phyloP scores from a whole-genome alignment of 306 rosid genomes.

The Astragalus membranaceus region DNA sequence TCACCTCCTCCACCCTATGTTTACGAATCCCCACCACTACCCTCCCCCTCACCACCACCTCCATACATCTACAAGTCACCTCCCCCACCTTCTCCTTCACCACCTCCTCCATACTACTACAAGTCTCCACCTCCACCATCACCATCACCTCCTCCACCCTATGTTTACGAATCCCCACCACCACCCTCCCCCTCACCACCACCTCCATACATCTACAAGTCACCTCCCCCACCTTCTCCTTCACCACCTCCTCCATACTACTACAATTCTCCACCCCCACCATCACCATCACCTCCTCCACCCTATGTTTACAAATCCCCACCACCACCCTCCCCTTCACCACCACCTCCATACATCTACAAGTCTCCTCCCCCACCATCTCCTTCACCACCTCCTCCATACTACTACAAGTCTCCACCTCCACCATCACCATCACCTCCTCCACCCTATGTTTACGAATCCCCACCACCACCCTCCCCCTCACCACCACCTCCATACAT shows the following conservation, averaged over 20 bases:
- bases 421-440: background rate
- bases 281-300: background rate
- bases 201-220: conserved; percentile 5
- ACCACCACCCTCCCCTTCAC: background rate
- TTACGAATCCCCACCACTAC: conserved; percentile 14
- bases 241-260: background rate
- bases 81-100: background rate
- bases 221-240: background rate
- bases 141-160: background rate
- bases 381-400: background rate
- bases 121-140: conserved; percentile 3
- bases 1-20: conserved; percentile 18
- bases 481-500: background rate
- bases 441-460: background rate
- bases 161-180: background rate
- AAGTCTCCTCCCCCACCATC: background rate
- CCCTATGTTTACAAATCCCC: conserved; percentile 3
- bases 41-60: conserved; percentile 11
- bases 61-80: background rate
- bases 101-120: background rate
- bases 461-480: background rate
- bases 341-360: background rate
- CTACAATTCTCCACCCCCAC: background rate
- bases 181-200: conserved; percentile 17
- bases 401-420: background rate